A percentile compares a stretch with the other conserved stretches of the same genome.
Conservation (phyloP, 768 basidiomycete species). For the Cystobasidium ongulense region DNA sequence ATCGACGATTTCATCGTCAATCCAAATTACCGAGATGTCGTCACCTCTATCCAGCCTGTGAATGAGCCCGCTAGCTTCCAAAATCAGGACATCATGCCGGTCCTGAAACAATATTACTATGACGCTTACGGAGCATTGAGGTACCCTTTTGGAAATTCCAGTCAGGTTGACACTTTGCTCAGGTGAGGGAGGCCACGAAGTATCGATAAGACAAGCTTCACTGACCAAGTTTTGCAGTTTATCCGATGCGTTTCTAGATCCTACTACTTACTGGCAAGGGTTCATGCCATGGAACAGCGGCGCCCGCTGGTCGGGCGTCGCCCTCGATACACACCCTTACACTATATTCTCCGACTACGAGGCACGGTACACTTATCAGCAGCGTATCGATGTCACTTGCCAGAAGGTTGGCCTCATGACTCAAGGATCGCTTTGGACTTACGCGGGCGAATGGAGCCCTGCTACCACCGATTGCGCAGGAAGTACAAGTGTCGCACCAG, state of each 20-base stretch:
- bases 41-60: constrained; percentile 22
- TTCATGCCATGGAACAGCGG: constrained; percentile 18
- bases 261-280: constrained; percentile 12
- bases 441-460: constrained; percentile 46
- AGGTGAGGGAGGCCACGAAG: neutral
- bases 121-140: constrained; percentile 4
- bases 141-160: constrained; percentile 13
- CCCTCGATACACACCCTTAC: constrained; percentile 30
- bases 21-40: constrained; percentile 11
- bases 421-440: constrained; percentile 36
- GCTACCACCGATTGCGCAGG: constrained; percentile 45
- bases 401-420: neutral
- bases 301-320: constrained; percentile 13
- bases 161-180: constrained; percentile 2
- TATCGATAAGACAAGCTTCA: too few species aligned
- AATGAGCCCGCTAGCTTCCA: constrained; percentile 34
- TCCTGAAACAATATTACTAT: constrained; percentile 25
- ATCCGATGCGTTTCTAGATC: constrained; percentile 10
- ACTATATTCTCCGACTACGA: constrained; percentile 9
- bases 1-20: constrained; percentile 29
- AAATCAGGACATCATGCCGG: constrained; percentile 13
- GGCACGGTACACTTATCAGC: neutral
- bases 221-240: neutral
- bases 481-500: neutral
- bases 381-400: neutral